Evolutionary conservation across 805 yeast species (phyloP), one percentile per base, ranked within the genome.

Genomic region (Candida piceae): DNA sequence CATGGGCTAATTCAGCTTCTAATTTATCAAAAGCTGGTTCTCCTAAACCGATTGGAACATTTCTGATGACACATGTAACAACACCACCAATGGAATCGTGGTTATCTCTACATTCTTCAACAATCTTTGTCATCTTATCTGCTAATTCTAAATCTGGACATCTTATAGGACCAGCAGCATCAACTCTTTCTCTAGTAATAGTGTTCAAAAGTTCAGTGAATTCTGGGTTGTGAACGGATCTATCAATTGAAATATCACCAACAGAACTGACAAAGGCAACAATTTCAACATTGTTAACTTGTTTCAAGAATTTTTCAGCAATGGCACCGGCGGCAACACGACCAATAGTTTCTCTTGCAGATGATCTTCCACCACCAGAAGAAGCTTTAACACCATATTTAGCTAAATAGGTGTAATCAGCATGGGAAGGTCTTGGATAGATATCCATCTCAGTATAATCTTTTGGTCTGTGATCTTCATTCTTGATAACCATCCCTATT

Each of bases 251-350:
- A 34, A 84, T 70, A 19, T 73, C 69, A 30, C 98, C 98, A 45
- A 93, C 95, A 42, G 85, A 83, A n/a, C 93, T 77, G 16, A 90
- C 97, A 63, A 93, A 93, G 0, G 97, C 98, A 32, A 93, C 96
- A 53, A 93, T 86, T 63, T 90, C 97, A 31, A 93, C 93, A 41
- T 76, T 74, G 57, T 83, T 79, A 38, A 84, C 83, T 50, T 82
- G 78, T 33, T 66, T 57, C 55, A 93, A 73, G 46, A 86, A 80
- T 66, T 89, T 90, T 63, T 93, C 98, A 34, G 98, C 98, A 62
- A 93, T 80, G 35, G 96, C 97, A 56, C 97, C 97, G 7, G 97
- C 97, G 32, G 97, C 97, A 36, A 93, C 98, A 63, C 98, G 78
- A 40, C 98, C 98, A 53, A 93, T 93, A 29, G 98, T 93, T 66